A percentile compares a stretch with the other conserved stretches of the same genome.
Evolutionary conservation across 192 early-diverging fungal species (phyloP).

Genomic region (Coemansia sp.): DNA sequence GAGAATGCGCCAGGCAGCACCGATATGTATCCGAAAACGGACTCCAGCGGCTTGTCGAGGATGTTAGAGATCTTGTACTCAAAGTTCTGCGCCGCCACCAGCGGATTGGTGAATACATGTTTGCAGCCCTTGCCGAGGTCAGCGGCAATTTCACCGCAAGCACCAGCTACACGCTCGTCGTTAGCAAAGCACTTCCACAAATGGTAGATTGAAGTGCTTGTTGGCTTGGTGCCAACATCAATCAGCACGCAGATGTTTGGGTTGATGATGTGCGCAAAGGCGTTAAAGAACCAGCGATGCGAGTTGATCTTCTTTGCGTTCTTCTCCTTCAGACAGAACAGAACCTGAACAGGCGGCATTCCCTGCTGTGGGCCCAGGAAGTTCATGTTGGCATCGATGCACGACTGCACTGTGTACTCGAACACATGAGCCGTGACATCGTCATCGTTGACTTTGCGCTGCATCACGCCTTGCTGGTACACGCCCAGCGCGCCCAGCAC

Average conservation of each 20-base stretch:
- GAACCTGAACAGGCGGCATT: constrained; percentile 81
- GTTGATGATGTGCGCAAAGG: constrained; percentile 77
- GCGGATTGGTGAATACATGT: constrained; percentile 73
- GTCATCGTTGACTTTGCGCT: constrained; percentile 67
- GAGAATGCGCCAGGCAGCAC: constrained; percentile 97
- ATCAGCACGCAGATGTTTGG: constrained; percentile 89
- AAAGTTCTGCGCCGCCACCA: constrained; percentile 95
- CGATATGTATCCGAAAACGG: constrained; percentile 92
- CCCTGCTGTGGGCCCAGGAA: constrained; percentile 67
- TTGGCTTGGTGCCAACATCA: constrained; percentile 91
- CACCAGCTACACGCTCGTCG: constrained; percentile 80
- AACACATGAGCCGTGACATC: constrained; percentile 82
- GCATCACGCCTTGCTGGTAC: constrained; percentile 72
- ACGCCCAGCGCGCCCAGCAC: constrained; percentile 81
- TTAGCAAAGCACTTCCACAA: constrained; percentile 92
- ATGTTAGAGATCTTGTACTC: constrained; percentile 99
- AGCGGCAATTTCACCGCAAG: constrained; percentile 93
- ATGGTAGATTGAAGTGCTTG: constrained; percentile 82
- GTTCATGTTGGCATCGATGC: constrained; percentile 65
- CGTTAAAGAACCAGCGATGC: constrained; percentile 97
- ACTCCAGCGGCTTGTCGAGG: constrained; percentile 94
- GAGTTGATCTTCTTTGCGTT: constrained; percentile 95
- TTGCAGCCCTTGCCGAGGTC: constrained; percentile 73
- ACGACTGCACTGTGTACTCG: constrained; percentile 85
- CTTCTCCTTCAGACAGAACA: constrained; percentile 92